Evolutionary conservation across 1,284 basidiomycete species (phyloP).

Genomic region (Dichomitus squalens): DNA sequence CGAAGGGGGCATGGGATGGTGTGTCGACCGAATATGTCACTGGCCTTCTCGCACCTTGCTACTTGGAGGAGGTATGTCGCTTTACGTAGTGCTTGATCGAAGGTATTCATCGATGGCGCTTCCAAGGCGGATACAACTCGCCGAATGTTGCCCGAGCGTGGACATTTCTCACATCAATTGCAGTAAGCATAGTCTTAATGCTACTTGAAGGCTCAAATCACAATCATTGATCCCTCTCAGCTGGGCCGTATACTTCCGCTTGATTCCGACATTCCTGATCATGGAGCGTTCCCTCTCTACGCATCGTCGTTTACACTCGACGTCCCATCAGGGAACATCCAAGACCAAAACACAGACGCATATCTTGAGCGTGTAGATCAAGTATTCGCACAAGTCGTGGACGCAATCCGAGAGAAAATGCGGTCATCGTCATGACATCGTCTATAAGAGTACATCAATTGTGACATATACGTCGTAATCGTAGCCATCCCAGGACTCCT

Average conservation of each 20-base stretch:
- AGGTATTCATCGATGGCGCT: neutral
- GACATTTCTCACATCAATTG: conserved; percentile 78
- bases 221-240: conserved; percentile 36
- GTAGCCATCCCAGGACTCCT: neutral
- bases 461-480: neutral
- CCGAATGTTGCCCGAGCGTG: conserved; percentile 85
- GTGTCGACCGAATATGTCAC: conserved; percentile 52
- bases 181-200: conserved; percentile 46
- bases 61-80: conserved; percentile 61
- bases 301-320: conserved; percentile 81
- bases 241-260: conserved; percentile 52
- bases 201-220: neutral
- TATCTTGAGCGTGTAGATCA: conserved; percentile 34
- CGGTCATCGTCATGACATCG: neutral
- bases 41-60: conserved; percentile 67
- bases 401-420: conserved; percentile 2
- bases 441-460: conserved; percentile 1
- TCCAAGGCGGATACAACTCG: conserved; percentile 80
- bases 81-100: neutral
- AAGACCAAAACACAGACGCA: conserved; percentile 68
- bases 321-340: conserved; percentile 69
- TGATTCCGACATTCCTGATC: conserved; percentile 72
- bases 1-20: conserved; percentile 74
- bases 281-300: conserved; percentile 69
- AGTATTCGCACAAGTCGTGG: conserved; percentile 3